Conservation (phyloP, 108 stramenopile genomes). For the Nitzschia putrida region DNA sequence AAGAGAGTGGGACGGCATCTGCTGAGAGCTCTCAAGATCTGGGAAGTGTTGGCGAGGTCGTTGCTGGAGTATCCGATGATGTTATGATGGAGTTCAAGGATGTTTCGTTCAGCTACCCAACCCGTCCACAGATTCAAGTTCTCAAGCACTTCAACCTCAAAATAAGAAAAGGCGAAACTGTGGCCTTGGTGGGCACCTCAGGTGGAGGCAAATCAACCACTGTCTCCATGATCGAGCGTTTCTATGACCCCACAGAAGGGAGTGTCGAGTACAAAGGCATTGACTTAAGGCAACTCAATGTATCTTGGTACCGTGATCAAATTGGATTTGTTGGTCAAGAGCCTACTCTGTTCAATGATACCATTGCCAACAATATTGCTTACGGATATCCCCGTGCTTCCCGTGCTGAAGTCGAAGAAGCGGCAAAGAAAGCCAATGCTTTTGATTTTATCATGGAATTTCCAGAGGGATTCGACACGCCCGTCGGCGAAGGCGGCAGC, state of each 20-base stretch:
- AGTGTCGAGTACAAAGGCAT: constrained; percentile 75
- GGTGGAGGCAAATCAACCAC: constrained; percentile 90
- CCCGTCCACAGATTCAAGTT: constrained; percentile 71
- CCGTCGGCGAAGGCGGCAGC: constrained; percentile 58
- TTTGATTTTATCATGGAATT: constrained; percentile 82
- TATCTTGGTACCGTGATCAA: constrained; percentile 77
- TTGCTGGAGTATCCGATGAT: constrained; percentile 83
- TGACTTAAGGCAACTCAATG: constrained; percentile 71
- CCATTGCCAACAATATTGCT: constrained; percentile 88
- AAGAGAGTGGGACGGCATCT: no score
- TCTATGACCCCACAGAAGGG: constrained; percentile 90
- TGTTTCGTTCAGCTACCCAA: constrained; percentile 88
- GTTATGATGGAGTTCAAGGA: constrained; percentile 55
- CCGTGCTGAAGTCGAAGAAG: constrained; percentile 69
- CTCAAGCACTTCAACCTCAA: constrained; percentile 59
- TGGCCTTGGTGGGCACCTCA: neutral
- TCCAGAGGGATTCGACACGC: constrained; percentile 54
- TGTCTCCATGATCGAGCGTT: constrained; percentile 85
- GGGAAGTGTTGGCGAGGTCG: no score
- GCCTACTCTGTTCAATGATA: constrained; percentile 86
- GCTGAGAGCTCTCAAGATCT: no score
- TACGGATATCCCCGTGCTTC: constrained; percentile 67
- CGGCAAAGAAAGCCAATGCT: constrained; percentile 86
- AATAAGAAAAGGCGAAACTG: constrained; percentile 34
- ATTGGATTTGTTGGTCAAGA: constrained; percentile 94